phyloP scores from a whole-genome alignment of 2,329 filamentous ascomycete species.

The Tolypocladium sp. region DNA sequence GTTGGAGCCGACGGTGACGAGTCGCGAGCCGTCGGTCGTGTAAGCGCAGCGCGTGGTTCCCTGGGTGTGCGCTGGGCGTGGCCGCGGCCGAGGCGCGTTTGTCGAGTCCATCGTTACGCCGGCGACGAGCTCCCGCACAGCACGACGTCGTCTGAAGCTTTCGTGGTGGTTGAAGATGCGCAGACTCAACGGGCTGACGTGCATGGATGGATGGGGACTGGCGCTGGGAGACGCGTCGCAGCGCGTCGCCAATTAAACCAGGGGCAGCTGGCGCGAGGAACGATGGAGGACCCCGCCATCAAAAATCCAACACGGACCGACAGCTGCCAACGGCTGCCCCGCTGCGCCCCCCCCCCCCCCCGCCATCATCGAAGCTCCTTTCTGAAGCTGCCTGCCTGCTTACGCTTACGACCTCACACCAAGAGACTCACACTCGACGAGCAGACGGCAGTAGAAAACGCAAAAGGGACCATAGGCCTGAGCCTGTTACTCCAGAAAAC shows the following conservation, averaged over 20 bases:
- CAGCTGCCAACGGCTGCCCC: conserved; percentile 1
- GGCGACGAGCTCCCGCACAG: neutral
- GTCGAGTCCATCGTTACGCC: conserved; percentile 18
- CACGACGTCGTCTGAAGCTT: neutral
- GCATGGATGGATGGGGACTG: neutral
- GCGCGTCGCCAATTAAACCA: conserved; percentile 23
- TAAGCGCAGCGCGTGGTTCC: conserved; percentile 84
- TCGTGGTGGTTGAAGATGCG: neutral
- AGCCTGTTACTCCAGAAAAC: no score
- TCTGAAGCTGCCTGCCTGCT: neutral
- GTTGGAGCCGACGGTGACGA: conserved; percentile 89
- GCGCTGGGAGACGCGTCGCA: conserved; percentile 25
- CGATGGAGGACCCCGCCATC: neutral
- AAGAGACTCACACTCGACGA: neutral
- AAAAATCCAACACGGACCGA: neutral
- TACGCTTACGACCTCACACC: neutral
- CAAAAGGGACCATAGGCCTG: neutral
- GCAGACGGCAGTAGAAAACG: neutral
- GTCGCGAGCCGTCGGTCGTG: conserved; percentile 75
- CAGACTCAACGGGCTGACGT: neutral
- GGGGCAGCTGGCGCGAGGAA: neutral
- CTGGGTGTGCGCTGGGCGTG: conserved; percentile 67
- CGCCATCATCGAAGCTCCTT: neutral
- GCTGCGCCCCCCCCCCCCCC: neutral
- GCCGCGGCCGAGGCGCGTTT: conserved; percentile 38